Percentiles rank a stretch among this genome's conserved stretches.
These are phyloP conservation scores for Sordariomycetes sp. DNA, from an alignment of 2,329 filamentous ascomycete genomes.

Conservation along the genomic window DNA sequence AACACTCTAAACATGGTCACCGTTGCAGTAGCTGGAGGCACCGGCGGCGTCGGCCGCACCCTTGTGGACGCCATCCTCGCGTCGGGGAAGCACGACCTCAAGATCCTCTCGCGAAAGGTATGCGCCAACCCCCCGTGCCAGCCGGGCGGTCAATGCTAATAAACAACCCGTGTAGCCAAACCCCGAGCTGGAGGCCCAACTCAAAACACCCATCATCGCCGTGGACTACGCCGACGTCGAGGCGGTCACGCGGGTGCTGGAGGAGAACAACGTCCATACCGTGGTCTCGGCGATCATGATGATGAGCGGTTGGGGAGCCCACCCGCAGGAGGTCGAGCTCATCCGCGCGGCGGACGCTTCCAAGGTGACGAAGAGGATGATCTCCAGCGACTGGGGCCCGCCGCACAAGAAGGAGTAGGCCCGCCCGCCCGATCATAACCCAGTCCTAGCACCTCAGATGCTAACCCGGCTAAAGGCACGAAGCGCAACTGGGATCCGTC, in stretches of 20 bases:
- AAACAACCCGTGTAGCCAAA: conserved; percentile 6
- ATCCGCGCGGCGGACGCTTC: conserved; percentile 30
- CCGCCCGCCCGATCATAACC: conserved; percentile 5
- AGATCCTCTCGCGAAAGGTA: conserved; percentile 29
- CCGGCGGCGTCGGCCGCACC: conserved; percentile 30
- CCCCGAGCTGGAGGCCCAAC: conserved; percentile 10
- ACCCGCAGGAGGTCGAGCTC: conserved; percentile 26
- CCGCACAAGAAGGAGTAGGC: conserved; percentile 1
- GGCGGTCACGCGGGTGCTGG: conserved; percentile 13
- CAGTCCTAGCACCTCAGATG: not conserved
- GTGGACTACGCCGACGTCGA: conserved; percentile 17
- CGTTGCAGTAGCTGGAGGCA: conserved; percentile 36
- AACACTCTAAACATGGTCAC: conserved; percentile 10
- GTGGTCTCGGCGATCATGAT: conserved; percentile 25
- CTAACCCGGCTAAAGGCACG: not conserved
- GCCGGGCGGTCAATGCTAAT: not conserved
- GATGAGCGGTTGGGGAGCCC: conserved; percentile 13
- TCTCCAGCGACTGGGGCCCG: conserved; percentile 28
- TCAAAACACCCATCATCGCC: conserved; percentile 13
- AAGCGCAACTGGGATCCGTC: not conserved
- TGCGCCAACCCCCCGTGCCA: not conserved
- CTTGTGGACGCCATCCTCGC: conserved; percentile 30
- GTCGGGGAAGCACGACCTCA: conserved; percentile 22
- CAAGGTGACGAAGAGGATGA: conserved; percentile 23
- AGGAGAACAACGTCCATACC: conserved; percentile 27